These are phyloP conservation scores for Alternaria arborescens DNA, from an alignment of 2,329 filamentous ascomycete genomes.

Conservation along the genomic window DNA sequence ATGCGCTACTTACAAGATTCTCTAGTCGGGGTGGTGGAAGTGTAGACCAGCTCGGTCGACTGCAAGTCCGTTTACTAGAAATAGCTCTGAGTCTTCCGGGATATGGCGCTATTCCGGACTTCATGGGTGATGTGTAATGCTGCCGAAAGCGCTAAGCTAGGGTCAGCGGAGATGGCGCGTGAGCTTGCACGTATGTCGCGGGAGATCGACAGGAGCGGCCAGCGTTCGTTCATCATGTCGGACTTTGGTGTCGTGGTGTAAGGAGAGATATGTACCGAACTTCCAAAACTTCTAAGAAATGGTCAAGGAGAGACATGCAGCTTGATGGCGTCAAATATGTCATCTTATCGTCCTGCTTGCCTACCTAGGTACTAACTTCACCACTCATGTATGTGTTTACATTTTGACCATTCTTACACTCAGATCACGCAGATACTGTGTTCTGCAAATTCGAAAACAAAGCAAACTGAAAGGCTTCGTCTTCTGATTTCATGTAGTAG, in stretches of 20 bases:
- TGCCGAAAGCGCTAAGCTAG: slow-evolving; percentile 6
- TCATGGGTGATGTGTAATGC: not conserved
- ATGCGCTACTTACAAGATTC: not conserved
- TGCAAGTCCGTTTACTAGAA: not conserved
- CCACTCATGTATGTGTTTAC: not conserved
- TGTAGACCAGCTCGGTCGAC: not conserved
- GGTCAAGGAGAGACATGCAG: not conserved
- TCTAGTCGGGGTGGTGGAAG: not conserved
- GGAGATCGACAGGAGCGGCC: slow-evolving; percentile 10
- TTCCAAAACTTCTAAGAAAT: not conserved
- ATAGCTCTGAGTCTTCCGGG: not conserved
- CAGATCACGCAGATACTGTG: not conserved
- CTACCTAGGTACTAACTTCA: not conserved
- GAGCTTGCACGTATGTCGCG: slow-evolving; percentile 1
- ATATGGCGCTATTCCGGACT: slow-evolving; percentile 1
- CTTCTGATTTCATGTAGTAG: not conserved
- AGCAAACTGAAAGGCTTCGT: not conserved
- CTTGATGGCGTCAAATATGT: no score
- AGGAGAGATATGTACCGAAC: not conserved
- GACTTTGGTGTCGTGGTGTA: slow-evolving; percentile 1
- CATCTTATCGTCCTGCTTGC: not conserved
- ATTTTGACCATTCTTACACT: not conserved
- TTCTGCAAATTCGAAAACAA: not conserved
- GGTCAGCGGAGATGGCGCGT: not conserved
- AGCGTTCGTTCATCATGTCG: not conserved